These are phyloP conservation scores for Vaccinium vitisidaea DNA, from an alignment of 148 eudicot species.

Conservation along the genomic window DNA sequence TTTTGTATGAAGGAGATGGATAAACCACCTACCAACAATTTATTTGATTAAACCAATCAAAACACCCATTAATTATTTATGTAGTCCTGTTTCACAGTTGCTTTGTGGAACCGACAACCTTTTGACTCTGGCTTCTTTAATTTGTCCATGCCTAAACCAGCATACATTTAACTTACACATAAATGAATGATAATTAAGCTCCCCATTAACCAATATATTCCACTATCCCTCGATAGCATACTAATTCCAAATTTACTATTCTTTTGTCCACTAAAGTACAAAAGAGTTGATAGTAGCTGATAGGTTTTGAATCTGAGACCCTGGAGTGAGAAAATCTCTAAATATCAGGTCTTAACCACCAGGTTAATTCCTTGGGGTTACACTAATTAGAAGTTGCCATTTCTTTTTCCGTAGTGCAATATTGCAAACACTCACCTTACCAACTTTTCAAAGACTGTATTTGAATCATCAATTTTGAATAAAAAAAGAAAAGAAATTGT, in stretches of 20 bases:
- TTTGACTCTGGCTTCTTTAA: neutral
- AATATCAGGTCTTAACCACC: too few species aligned
- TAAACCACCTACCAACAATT: conserved; percentile 8
- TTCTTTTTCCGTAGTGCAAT: too few species aligned
- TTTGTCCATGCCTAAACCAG: neutral
- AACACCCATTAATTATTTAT: neutral
- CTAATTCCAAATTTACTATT: neutral
- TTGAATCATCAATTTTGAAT: too few species aligned
- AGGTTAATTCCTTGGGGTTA: too few species aligned
- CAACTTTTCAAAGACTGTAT: too few species aligned
- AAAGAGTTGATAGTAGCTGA: too few species aligned
- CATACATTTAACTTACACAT: neutral
- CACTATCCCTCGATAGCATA: neutral
- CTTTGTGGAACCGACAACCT: conserved; percentile 2
- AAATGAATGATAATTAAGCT: neutral
- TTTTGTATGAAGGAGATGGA: conserved; percentile 5
- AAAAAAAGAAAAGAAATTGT: too few species aligned
- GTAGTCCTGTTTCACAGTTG: neutral
- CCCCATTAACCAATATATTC: neutral
- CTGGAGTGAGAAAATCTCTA: too few species aligned
- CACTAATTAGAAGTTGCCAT: too few species aligned
- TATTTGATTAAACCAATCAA: neutral
- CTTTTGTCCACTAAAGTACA: neutral
- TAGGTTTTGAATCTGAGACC: too few species aligned
- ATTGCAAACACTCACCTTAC: too few species aligned